Conservation (phyloP, 2,329 filamentous ascomycete genomes). For the Ceratocystis smalleyi region DNA sequence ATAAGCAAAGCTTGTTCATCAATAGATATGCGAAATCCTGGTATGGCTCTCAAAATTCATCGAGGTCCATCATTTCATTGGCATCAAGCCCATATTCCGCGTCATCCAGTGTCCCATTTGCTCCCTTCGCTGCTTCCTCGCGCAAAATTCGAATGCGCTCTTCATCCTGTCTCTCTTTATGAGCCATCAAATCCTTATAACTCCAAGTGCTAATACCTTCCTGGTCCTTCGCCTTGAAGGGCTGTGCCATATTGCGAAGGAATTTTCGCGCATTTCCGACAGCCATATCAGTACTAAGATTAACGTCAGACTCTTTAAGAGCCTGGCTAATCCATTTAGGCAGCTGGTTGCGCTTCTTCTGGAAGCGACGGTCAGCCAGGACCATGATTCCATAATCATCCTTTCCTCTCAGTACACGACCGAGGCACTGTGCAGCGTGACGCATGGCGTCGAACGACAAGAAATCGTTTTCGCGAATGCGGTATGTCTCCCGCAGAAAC, state of each 20-base stretch:
- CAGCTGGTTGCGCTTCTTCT: constrained; percentile 76
- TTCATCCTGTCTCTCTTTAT: constrained; percentile 60
- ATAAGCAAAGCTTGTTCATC: too few relatives aligned
- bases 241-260: constrained; percentile 78
- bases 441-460: constrained; percentile 98
- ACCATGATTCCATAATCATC: constrained; percentile 99
- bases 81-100: constrained; percentile 39
- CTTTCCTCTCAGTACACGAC: constrained; percentile 85
- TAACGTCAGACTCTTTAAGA: constrained; percentile 68
- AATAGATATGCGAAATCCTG: too few relatives aligned
- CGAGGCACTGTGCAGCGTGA: constrained; percentile 92
- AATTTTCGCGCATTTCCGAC: constrained; percentile 81
- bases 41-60: constrained; percentile 20
- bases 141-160: constrained; percentile 50
- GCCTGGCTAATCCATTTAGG: constrained; percentile 95
- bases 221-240: constrained; percentile 66
- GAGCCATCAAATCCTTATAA: constrained; percentile 56
- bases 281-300: constrained; percentile 90
- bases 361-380: constrained; percentile 80
- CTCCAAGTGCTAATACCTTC: constrained; percentile 93
- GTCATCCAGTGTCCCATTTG: constrained; percentile 19
- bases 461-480: constrained; percentile 94
- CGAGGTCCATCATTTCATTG: constrained; percentile 41
- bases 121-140: constrained; percentile 25
- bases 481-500: constrained; percentile 92